Conservation (phyloP, 2,329 filamentous ascomycete species). For the Aspergillus jensenii region DNA sequence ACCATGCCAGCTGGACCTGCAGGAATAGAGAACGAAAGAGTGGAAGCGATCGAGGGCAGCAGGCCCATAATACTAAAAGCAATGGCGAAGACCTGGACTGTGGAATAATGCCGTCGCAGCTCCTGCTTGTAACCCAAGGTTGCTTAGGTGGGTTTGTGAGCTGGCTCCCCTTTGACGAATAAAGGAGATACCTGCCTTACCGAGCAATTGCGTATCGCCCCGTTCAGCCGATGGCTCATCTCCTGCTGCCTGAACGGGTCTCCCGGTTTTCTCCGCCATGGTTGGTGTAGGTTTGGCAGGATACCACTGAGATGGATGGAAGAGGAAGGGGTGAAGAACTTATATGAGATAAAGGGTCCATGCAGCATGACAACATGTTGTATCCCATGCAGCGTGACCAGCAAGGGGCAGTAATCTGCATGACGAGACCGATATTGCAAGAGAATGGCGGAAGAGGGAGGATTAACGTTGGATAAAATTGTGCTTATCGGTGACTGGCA, state of each 20-base stretch:
- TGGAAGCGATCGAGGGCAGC: constrained; percentile 60
- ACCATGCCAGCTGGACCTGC: constrained; percentile 62
- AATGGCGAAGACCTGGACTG: constrained; percentile 61
- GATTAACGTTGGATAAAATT: neutral
- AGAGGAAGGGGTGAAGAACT: neutral
- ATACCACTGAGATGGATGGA: neutral
- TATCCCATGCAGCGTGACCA: neutral
- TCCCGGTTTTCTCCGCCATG: constrained; percentile 12
- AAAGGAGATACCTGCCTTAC: neutral
- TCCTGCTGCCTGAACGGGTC: neutral
- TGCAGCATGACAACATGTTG: neutral
- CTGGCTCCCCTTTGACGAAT: constrained; percentile 18
- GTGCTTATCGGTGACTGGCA: constrained; percentile 5
- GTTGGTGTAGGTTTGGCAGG: constrained; percentile 2
- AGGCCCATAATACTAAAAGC: constrained; percentile 62
- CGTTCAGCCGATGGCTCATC: constrained; percentile 11
- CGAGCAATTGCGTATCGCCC: constrained; percentile 22
- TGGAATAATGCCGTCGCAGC: constrained; percentile 60
- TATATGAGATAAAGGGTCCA: neutral
- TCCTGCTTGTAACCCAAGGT: constrained; percentile 57
- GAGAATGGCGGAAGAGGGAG: neutral
- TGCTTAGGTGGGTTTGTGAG: constrained; percentile 21
- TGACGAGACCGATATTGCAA: neutral
- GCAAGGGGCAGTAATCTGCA: neutral
- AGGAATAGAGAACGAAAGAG: constrained; percentile 58